Percentiles rank a stretch among this genome's conserved stretches.
phyloP scores from a whole-genome alignment of 2,329 filamentous ascomycete species.

The Pseudophaeomoniella oleicola region DNA sequence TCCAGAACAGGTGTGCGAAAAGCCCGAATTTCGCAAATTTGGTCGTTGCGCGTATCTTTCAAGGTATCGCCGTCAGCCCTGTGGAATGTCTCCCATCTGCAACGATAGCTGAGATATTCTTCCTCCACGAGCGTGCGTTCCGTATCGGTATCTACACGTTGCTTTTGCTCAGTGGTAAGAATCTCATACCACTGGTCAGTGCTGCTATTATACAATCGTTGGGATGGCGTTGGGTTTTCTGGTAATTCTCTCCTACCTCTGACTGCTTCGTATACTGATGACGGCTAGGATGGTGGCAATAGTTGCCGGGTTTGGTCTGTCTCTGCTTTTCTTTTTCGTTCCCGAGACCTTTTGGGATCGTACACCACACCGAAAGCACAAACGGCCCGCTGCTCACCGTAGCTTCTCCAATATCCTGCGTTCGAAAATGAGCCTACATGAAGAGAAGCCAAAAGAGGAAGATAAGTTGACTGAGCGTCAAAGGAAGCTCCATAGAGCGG shows the following conservation, averaged over 20 bases:
- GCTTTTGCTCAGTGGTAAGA: conserved; percentile 79
- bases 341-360: conserved; percentile 95
- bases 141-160: conserved; percentile 88
- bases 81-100: conserved; percentile 88
- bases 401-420: conserved; percentile 11
- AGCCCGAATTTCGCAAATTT: conserved; percentile 70
- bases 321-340: conserved; percentile 74
- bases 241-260: conserved; percentile 40
- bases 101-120: conserved; percentile 92
- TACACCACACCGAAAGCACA: conserved; percentile 41
- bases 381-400: conserved; percentile 16
- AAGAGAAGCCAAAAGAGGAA: conserved; percentile 7
- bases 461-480: conserved; percentile 10
- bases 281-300: conserved; percentile 60
- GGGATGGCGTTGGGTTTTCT: conserved; percentile 85
- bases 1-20: conserved; percentile 41
- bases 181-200: conserved; percentile 73
- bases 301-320: conserved; percentile 54
- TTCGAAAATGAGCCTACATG: conserved; percentile 4
- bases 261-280: conserved; percentile 11
- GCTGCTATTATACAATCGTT: conserved; percentile 66
- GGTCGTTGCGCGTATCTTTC: conserved; percentile 67
- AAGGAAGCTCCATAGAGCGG: conserved; percentile 13
- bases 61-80: conserved; percentile 75
- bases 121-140: conserved; percentile 84